Evolutionary conservation across 441 rosid genomes (phyloP).

Genomic region (Adansonia rubrostipa): DNA sequence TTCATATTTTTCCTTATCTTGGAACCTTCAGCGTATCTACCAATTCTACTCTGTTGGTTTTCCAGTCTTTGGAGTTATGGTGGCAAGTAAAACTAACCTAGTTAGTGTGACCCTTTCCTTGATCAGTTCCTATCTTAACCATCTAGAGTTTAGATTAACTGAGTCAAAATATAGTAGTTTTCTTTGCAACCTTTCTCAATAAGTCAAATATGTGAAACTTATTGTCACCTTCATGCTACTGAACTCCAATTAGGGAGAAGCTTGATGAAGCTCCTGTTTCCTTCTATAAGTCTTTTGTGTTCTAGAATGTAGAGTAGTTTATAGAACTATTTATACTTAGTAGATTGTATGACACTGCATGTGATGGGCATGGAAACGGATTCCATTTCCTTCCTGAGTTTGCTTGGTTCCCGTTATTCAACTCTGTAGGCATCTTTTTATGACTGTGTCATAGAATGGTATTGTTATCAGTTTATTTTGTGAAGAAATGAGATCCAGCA

Average conservation of each 20-base stretch:
- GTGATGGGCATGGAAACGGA: background rate
- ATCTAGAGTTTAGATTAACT: background rate
- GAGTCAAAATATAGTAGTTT: constrained; percentile 7
- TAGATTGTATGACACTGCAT: background rate
- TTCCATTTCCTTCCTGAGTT: background rate
- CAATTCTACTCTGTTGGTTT: background rate
- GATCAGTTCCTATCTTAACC: constrained; percentile 6
- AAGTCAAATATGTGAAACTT: background rate
- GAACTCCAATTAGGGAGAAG: background rate
- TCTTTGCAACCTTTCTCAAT: background rate
- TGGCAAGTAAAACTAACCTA: background rate
- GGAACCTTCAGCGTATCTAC: background rate
- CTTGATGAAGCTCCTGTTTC: background rate
- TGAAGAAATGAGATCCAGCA: background rate
- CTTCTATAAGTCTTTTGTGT: constrained; percentile 2
- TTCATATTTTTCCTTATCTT: background rate
- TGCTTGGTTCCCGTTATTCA: background rate
- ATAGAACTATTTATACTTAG: background rate
- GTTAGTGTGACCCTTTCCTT: background rate
- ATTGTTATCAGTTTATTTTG: background rate
- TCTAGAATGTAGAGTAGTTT: background rate
- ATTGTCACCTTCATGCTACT: constrained; percentile 8
- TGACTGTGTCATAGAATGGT: background rate
- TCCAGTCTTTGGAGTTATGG: background rate
- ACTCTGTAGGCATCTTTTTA: background rate